These are phyloP conservation scores for Echinosphaeria canescens DNA, from an alignment of 2,329 filamentous ascomycete species.

Conservation along the genomic window DNA sequence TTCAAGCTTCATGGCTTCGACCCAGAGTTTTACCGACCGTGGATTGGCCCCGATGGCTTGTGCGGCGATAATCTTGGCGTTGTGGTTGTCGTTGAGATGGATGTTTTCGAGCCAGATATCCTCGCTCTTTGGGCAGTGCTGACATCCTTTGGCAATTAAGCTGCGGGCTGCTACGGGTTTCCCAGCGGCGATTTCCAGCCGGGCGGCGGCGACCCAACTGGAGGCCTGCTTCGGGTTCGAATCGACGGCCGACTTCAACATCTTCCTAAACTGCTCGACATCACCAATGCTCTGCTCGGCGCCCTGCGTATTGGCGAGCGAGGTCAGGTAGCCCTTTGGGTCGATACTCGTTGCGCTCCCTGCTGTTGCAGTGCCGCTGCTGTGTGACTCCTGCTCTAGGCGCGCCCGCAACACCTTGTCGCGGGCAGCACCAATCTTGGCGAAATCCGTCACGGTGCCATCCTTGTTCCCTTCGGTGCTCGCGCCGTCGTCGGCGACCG, in stretches of 20 bases:
- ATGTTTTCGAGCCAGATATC: slow-evolving; percentile 96
- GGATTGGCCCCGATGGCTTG: slow-evolving; percentile 86
- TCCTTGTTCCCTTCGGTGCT: slow-evolving; percentile 31
- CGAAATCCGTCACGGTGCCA: slow-evolving; percentile 94
- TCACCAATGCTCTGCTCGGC: slow-evolving; percentile 81
- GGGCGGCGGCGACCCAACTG: slow-evolving; percentile 87
- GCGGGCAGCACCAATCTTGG: slow-evolving; percentile 86
- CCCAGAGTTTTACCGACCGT: slow-evolving; percentile 74
- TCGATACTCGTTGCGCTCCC: slow-evolving; percentile 86
- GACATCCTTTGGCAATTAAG: slow-evolving; percentile 71
- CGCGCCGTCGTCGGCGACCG: slow-evolving; percentile 59
- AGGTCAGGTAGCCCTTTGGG: slow-evolving; percentile 89
- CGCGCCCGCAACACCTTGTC: slow-evolving; percentile 93
- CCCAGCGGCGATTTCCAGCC: slow-evolving; percentile 80
- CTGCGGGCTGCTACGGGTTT: slow-evolving; percentile 79
- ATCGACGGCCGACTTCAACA: slow-evolving; percentile 93
- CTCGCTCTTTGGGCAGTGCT: slow-evolving; percentile 81
- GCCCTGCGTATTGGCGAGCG: slow-evolving; percentile 60
- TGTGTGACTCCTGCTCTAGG: slow-evolving; percentile 69
- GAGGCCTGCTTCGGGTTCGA: slow-evolving; percentile 90
- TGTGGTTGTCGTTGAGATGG: slow-evolving; percentile 73
- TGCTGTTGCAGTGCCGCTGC: slow-evolving; percentile 41
- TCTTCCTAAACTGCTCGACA: slow-evolving; percentile 76
- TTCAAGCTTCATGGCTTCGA: slow-evolving; percentile 88
- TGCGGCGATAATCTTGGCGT: slow-evolving; percentile 88